Conservation (phyloP, 805 yeast genomes). For the Candida tallmaniae region DNA sequence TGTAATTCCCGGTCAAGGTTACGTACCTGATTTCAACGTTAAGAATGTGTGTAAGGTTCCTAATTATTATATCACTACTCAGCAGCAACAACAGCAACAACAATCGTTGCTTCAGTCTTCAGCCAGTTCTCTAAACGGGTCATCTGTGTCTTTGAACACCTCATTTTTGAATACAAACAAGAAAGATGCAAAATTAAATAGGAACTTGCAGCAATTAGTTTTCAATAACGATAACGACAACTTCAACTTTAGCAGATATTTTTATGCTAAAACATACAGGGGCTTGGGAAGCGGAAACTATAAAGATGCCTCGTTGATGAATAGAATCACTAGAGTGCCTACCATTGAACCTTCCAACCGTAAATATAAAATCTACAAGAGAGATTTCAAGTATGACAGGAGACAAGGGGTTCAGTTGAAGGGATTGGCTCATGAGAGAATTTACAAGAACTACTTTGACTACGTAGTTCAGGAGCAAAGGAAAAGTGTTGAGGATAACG, state of each 20-base stretch:
- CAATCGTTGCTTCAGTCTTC: neutral
- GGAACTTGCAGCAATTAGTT: slow-evolving; percentile 31
- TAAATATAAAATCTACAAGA: slow-evolving; percentile 15
- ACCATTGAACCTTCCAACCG: neutral
- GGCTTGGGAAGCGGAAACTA: slow-evolving; percentile 45
- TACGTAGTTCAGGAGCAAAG: slow-evolving; percentile 25
- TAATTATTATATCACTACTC: slow-evolving; percentile 33
- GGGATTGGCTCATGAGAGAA: slow-evolving; percentile 34
- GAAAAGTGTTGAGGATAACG: slow-evolving; percentile 29
- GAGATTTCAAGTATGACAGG: slow-evolving; percentile 15
- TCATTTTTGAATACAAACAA: slow-evolving; percentile 9
- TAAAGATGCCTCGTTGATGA: slow-evolving; percentile 40
- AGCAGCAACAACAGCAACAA: slow-evolving; percentile 15
- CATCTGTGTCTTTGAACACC: slow-evolving; percentile 1
- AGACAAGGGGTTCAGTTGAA: slow-evolving; percentile 25
- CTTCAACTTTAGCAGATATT: slow-evolving; percentile 32
- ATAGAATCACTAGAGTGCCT: slow-evolving; percentile 34
- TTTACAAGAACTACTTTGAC: slow-evolving; percentile 27
- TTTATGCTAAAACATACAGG: slow-evolving; percentile 35
- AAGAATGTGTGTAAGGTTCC: slow-evolving; percentile 40
- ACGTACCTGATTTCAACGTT: slow-evolving; percentile 38
- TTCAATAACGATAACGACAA: slow-evolving; percentile 34
- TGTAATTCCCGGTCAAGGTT: slow-evolving; percentile 41
- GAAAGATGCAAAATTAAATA: slow-evolving; percentile 21
- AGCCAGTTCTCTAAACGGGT: neutral